phyloP scores from a whole-genome alignment of 2,329 filamentous ascomycete genomes.

The Aureobasidium pullulans region DNA sequence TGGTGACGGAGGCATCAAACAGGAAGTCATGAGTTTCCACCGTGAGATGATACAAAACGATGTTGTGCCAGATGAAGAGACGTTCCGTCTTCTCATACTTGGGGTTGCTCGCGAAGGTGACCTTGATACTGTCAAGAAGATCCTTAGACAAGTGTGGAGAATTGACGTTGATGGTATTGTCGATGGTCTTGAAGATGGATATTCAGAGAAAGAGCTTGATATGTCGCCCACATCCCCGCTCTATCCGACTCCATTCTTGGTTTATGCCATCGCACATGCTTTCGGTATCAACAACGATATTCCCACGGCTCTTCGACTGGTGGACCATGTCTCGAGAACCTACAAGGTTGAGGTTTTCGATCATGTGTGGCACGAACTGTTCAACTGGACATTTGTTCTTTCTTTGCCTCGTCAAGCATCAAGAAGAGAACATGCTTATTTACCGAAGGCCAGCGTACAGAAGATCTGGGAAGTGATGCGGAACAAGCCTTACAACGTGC shows the following conservation, averaged over 20 bases:
- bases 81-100: slow-evolving; percentile 47
- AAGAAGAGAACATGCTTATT: slow-evolving; percentile 19
- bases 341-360: slow-evolving; percentile 53
- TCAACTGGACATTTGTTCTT: slow-evolving; percentile 60
- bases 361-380: slow-evolving; percentile 57
- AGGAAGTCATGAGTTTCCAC: slow-evolving; percentile 33
- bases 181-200: slow-evolving; percentile 15
- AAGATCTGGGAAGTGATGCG: slow-evolving; percentile 55
- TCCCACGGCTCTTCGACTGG: slow-evolving; percentile 47
- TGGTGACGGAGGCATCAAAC: slow-evolving; percentile 24
- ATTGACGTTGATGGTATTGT: slow-evolving; percentile 42
- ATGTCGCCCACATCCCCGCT: slow-evolving; percentile 45
- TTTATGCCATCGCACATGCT: slow-evolving; percentile 60
- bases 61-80: slow-evolving; percentile 42
- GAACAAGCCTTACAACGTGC: slow-evolving; percentile 47
- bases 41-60: slow-evolving; percentile 41
- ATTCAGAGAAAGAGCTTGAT: background rate
- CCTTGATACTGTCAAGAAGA: slow-evolving; percentile 36
- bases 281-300: slow-evolving; percentile 62
- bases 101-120: slow-evolving; percentile 48
- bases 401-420: slow-evolving; percentile 27
- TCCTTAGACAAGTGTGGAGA: slow-evolving; percentile 48
- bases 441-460: slow-evolving; percentile 40
- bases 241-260: slow-evolving; percentile 50
- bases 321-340: slow-evolving; percentile 55